Evolutionary conservation across 23 red algal genomes (phyloP), one percentile per base, ranked within the genome.

Genomic region (Gracilaria caudata): DNA sequence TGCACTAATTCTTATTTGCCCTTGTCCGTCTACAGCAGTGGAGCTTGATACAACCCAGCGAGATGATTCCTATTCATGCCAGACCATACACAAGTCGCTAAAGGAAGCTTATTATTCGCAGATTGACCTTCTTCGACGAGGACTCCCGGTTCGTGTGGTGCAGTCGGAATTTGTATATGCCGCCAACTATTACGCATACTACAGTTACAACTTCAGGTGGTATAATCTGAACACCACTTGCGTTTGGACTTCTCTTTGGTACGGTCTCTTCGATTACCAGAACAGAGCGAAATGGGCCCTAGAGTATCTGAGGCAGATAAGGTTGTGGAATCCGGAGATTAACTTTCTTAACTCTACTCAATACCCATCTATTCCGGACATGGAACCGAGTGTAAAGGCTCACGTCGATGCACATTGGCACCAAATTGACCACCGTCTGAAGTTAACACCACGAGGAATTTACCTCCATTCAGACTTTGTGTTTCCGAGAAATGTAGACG

Each of bases 121-220:
- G 70, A 40, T 75, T 26, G 70, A 47, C n/a, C 33, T 75, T 20
- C 1, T 75, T 45, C 70, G 70, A 29, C 70, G 70, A 7, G 70
- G 70, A 12, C n/a, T 75, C 47, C 70, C 70, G 33, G 40, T 47
- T 5, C 37, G 70, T 26, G 70, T 75, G 39, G 70, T 19, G 14
- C 70, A 75, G 47, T 75, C 70, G 70, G 70, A 75, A 47, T 75
- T 26, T 38, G 70, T 75, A 1, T 75, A 75, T 47, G 70, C 70
- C 24, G 70, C 70, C 20, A 75, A 75, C 19, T 75, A 46, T 47
- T 49, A 46, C 13, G 70, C 70, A 9, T 3, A 1, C 7, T 47
- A 75, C 19, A 49, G 43, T 21, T 46, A 7, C 2, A 28, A 47
- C 12, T 75, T 75, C 43, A 43, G 20, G 17, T 49, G 47, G 14